Percentiles rank a stretch among this genome's conserved stretches.
Conservation (phyloP, 257 asterid species). For the Solanum clarkiae region DNA sequence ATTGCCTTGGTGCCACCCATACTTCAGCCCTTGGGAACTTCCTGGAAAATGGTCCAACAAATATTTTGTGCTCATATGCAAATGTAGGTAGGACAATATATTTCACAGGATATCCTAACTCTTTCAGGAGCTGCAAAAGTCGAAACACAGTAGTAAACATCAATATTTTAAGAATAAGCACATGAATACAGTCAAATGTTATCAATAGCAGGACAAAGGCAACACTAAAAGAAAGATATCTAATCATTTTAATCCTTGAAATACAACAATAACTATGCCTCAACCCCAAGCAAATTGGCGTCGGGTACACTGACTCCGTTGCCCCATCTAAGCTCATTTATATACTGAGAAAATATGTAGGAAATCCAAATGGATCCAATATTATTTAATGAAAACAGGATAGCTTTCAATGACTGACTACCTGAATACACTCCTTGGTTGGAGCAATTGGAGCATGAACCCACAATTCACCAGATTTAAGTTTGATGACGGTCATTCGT, state of each 20-base stretch:
- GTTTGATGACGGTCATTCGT: slow-evolving; percentile 89
- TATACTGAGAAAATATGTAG: not conserved
- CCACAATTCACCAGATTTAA: slow-evolving; percentile 87
- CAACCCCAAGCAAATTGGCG: not conserved
- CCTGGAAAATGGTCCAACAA: slow-evolving; percentile 96
- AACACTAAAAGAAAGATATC: not conserved
- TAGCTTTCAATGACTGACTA: not conserved
- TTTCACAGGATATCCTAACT: slow-evolving; percentile 74
- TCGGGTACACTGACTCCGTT: not conserved
- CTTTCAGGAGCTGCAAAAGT: slow-evolving; percentile 71
- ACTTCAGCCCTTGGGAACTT: slow-evolving; percentile 78
- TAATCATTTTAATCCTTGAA: not conserved
- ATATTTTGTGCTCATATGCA: slow-evolving; percentile 93
- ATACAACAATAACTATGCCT: not conserved
- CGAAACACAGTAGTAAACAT: not conserved
- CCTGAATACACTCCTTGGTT: slow-evolving; percentile 88
- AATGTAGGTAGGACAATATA: slow-evolving; percentile 80
- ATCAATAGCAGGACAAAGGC: not conserved
- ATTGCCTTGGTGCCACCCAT: slow-evolving; percentile 99
- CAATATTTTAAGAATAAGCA: not conserved
- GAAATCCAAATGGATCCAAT: not conserved
- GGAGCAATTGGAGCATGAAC: slow-evolving; percentile 99
- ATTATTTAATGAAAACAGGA: not conserved
- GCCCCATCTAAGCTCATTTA: not conserved
- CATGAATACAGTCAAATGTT: not conserved